Evolutionary conservation across 2,329 filamentous ascomycete species (phyloP), one percentile per base, ranked within the genome.

Genomic region (Fusarium sp.): DNA sequence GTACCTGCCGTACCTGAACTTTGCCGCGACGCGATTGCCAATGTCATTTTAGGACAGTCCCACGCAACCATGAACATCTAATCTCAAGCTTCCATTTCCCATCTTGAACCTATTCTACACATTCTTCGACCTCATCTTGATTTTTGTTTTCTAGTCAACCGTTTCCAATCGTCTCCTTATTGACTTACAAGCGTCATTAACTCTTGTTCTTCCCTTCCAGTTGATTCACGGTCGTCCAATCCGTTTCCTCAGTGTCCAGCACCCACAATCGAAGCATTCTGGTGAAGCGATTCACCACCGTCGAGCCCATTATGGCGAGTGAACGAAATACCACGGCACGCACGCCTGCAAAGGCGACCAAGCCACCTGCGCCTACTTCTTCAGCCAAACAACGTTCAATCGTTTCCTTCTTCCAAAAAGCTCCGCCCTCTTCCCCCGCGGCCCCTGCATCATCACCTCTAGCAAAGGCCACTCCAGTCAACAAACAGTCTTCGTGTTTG

Each of bases 401-500:
- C 64, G 75, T 78, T 62, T 81, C 80, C 32, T 83, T 83, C 73
- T 83, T 83, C 62, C 76, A 79, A 52, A 82, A 81, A 65, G 78
- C 79, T n/a, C 77, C 79, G 0, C 77, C 79, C 20, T 75, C 71
- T 17, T 69, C 73, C 23, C 67, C 77, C 30, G 74, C 76, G 11
- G 74, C 76, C 13, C 74, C 79, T 17, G 73, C 78, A 23, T 71
- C 77, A n/a, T 73, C 76, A 4, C 66, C 75, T 20, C 67, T 76
- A 23, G 70, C 75, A 61, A 77, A 78, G 73, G 74, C 75, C 57
- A 73, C 75, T 62, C 71, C 77, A 59, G 68, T 74, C 56, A 71
- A 75, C 64, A 75, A 74, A 53, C 66, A 59, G 22, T 73, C 77
- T 9, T 76, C 79, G 9, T 78, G 76, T 65, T 73, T 82, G 9